Conservation (phyloP, 495 filamentous ascomycete genomes). For the Xylaria flabelliformis region DNA sequence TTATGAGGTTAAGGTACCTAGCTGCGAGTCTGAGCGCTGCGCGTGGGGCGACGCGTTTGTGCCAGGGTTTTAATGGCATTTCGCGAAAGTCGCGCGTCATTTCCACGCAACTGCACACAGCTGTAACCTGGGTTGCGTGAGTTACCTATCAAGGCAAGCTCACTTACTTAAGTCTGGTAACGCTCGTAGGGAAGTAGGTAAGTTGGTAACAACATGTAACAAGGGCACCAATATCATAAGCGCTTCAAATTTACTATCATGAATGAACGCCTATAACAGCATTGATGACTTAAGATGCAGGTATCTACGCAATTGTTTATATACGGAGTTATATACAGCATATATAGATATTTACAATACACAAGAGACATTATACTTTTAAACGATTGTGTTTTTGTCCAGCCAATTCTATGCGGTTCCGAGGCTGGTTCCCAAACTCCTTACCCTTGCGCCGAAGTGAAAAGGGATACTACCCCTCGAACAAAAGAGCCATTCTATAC, state of each 20-base stretch:
- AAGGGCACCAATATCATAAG: not conserved
- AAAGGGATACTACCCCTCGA: conserved; percentile 4
- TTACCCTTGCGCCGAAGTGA: conserved; percentile 12
- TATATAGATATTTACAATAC: not conserved
- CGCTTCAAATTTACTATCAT: not conserved
- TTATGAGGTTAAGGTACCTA: conserved; percentile 12
- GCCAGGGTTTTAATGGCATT: conserved; percentile 37
- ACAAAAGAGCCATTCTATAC: conserved; percentile 18
- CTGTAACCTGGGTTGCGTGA: not conserved
- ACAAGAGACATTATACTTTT: conserved; percentile 16
- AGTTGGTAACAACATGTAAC: too few species aligned
- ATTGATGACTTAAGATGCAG: not conserved
- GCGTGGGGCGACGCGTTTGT: conserved; percentile 32
- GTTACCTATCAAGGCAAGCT: not conserved
- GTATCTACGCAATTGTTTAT: not conserved
- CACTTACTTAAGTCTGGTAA: too few species aligned
- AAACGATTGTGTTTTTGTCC: conserved; percentile 11
- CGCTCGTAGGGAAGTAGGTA: too few species aligned
- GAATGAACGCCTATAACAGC: not conserved
- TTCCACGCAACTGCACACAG: conserved; percentile 8
- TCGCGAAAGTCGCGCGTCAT: conserved; percentile 27
- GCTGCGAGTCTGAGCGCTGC: conserved; percentile 20
- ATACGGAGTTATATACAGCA: conserved; percentile 6
- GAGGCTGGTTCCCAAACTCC: conserved; percentile 19
- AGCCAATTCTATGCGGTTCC: conserved; percentile 7